Conservation (phyloP, 2,329 filamentous ascomycete genomes). For the Arthrobotrys megalospora region DNA sequence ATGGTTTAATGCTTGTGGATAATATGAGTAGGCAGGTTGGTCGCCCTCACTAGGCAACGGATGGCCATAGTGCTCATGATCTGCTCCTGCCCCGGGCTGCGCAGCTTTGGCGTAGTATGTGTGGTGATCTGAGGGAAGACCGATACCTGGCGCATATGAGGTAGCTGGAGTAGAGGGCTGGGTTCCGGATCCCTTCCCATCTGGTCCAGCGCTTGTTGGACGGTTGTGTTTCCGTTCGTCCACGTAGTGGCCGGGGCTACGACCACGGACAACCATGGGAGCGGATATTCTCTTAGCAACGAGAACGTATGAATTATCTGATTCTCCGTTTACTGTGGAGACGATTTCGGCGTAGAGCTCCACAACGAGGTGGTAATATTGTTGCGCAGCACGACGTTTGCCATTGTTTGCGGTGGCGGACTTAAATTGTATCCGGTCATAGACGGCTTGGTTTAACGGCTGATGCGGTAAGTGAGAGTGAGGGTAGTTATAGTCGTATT, state of each 20-base stretch:
- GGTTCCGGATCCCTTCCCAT: slow-evolving; percentile 66
- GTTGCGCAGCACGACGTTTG: slow-evolving; percentile 88
- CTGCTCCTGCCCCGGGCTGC: slow-evolving; percentile 27
- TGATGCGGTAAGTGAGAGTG: slow-evolving; percentile 69
- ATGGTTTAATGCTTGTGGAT: slow-evolving; percentile 57
- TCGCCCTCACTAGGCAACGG: slow-evolving; percentile 66
- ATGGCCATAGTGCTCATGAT: slow-evolving; percentile 68
- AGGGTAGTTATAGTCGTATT: slow-evolving; percentile 64
- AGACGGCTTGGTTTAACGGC: slow-evolving; percentile 69
- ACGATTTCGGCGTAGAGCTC: slow-evolving; percentile 83
- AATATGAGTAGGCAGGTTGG: slow-evolving; percentile 52
- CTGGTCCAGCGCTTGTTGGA: slow-evolving; percentile 79
- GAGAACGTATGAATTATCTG: slow-evolving; percentile 76
- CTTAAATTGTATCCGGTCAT: slow-evolving; percentile 95
- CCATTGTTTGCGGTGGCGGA: slow-evolving; percentile 94
- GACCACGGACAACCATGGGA: slow-evolving; percentile 88
- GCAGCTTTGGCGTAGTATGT: slow-evolving; percentile 61
- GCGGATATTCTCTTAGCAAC: slow-evolving; percentile 81
- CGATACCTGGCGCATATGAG: slow-evolving; percentile 62
- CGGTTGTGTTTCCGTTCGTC: slow-evolving; percentile 77
- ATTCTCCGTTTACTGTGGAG: slow-evolving; percentile 66
- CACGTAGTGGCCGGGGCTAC: slow-evolving; percentile 85
- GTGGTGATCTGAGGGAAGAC: slow-evolving; percentile 62
- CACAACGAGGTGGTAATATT: slow-evolving; percentile 92
- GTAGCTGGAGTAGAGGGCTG: slow-evolving; percentile 69